These are phyloP conservation scores for Cercospora beticola DNA, from an alignment of 2,329 filamentous ascomycete genomes.

Conservation along the genomic window DNA sequence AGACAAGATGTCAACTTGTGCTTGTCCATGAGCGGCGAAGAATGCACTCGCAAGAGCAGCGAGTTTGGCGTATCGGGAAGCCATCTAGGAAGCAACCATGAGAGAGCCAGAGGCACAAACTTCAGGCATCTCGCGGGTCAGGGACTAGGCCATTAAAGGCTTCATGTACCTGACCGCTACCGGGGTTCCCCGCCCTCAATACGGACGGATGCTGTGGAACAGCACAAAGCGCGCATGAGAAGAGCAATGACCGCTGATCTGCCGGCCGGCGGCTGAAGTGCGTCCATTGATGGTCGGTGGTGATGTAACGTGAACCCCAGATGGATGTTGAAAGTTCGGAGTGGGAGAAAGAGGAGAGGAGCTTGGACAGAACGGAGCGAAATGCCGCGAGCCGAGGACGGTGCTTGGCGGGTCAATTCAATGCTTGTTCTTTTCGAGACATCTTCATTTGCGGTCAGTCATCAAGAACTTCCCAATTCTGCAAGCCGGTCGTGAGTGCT, in stretches of 20 bases:
- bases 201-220: neutral
- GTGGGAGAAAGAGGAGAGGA: neutral
- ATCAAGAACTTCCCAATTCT: neutral
- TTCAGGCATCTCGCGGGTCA: neutral
- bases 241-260: neutral
- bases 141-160: neutral
- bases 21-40: neutral
- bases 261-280: neutral
- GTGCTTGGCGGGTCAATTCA: neutral
- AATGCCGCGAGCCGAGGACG: neutral
- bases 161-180: neutral
- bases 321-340: neutral
- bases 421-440: neutral
- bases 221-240: neutral
- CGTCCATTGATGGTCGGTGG: neutral
- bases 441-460: neutral
- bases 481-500: neutral
- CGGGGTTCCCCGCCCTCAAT: neutral
- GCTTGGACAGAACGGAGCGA: neutral
- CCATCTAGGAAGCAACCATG: neutral
- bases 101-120: neutral
- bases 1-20: constrained; percentile 22
- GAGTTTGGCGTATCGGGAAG: neutral
- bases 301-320: neutral
- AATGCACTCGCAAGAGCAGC: neutral